These are phyloP conservation scores for Candida ipomoeae DNA, from an alignment of 805 yeast species.

Conservation along the genomic window DNA sequence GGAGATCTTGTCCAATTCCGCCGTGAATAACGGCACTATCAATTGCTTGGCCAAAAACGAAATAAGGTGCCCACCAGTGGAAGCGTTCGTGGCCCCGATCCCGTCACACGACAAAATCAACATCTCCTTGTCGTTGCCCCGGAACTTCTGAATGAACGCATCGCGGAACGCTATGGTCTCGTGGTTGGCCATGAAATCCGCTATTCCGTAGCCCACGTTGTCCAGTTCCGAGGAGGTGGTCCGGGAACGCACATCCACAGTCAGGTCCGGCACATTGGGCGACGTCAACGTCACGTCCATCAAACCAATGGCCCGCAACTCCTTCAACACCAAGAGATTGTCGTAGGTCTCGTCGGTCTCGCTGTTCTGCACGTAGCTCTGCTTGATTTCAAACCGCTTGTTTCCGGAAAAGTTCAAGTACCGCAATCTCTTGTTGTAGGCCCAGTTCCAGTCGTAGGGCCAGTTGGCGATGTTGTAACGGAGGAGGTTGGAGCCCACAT, in stretches of 20 bases:
- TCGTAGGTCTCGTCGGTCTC: conserved; percentile 65
- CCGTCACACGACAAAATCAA: conserved; percentile 48
- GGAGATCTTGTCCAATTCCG: conserved; percentile 51
- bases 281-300: conserved; percentile 95
- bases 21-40: conserved; percentile 62
- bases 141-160: conserved; percentile 78
- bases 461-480: conserved; percentile 91
- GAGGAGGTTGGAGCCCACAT: conserved; percentile 85
- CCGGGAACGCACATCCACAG: conserved; percentile 76
- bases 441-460: conserved; percentile 99
- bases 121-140: conserved; percentile 80
- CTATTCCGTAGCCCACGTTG: conserved; percentile 81
- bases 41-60: conserved; percentile 70
- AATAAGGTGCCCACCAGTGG: conserved; percentile 49
- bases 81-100: conserved; percentile 5
- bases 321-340: conserved; percentile 55
- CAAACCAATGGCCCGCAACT: conserved; percentile 72
- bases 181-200: conserved; percentile 75
- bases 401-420: conserved; percentile 91
- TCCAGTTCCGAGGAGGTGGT: conserved; percentile 81
- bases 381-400: conserved; percentile 83
- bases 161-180: conserved; percentile 72
- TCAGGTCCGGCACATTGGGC: conserved; percentile 84
- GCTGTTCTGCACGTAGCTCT: conserved; percentile 51
- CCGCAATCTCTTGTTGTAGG: conserved; percentile 67